Conservation (phyloP, 805 yeast genomes). For the Yamadazyma olivae region DNA sequence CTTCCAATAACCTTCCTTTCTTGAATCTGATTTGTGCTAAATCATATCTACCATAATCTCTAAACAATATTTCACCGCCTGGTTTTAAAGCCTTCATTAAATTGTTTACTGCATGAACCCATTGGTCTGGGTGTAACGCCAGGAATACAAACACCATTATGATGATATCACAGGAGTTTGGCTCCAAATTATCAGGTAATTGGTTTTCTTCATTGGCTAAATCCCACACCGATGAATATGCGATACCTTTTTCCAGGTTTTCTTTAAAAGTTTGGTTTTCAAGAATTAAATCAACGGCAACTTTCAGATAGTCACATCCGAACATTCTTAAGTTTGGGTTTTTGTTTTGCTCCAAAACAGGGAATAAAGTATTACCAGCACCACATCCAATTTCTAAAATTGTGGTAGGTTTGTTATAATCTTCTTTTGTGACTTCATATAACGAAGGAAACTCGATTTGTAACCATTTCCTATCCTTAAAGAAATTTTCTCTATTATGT, state of each 20-base stretch:
- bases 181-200: constrained; percentile 83
- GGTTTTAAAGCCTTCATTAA: constrained; percentile 76
- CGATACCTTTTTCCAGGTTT: constrained; percentile 43
- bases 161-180: constrained; percentile 81
- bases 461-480: constrained; percentile 95
- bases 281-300: constrained; percentile 84
- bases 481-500: constrained; percentile 88
- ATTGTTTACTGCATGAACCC: constrained; percentile 78
- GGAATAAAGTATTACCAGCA: constrained; percentile 95
- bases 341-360: constrained; percentile 77
- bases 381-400: constrained; percentile 97
- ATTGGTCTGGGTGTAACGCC: constrained; percentile 88
- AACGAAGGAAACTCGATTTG: constrained; percentile 89
- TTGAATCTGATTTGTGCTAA: constrained; percentile 93
- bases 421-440: constrained; percentile 67
- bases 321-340: constrained; percentile 70
- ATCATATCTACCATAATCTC: constrained; percentile 96
- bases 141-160: constrained; percentile 95
- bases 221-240: constrained; percentile 94
- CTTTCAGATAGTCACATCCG: constrained; percentile 88
- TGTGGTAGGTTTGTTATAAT: constrained; percentile 64
- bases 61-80: constrained; percentile 83
- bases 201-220: constrained; percentile 69
- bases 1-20: constrained; percentile 80
- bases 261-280: constrained; percentile 58